Base-by-base conservation (phyloP, 345 rosid species). In the Arabis hirsuta region DNA sequence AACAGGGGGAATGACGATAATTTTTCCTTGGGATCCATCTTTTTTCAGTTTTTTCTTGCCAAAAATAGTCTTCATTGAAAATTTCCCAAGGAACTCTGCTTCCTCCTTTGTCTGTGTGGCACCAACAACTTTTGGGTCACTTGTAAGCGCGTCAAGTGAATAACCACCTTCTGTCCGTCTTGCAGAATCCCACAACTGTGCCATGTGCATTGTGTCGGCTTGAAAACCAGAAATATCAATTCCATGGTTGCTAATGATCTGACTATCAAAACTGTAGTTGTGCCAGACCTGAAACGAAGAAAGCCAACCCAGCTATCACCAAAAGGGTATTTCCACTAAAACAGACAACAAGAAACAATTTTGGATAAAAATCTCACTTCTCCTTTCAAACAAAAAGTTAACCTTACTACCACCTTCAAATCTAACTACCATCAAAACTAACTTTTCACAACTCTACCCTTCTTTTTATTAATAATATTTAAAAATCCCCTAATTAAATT, bases 191-290 rank as follows among this genome's bases (percentile, higher is more conserved):
- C 97, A 91, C 54, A 91, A 76, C 19, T 96, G 83, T 46, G 99
- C 99, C 99, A 95, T 91, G 86, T 91, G 99, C 93, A 95, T 89
- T 65, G 99, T 95, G 73, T 95, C 99, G 7, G 96, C 99, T 76
- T 89, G 87, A 81, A 95, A 95, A 39, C 99, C 99, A 80, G 84
- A 78, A 68, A 95, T 75, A 77, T 84, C 76, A 62, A 95, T 56
- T 42, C 88, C 93, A 68, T 91, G 89, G 44, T 95, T 95, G 80
- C 86, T 82, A 53, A 95, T 74, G 43, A 91, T 83, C 73, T 95
- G 99, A 65, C 78, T 85, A 77, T 95, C 99, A 47, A 95, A 95
- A 84, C 97, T 91, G 73, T 95, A 95, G 76, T 95, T 95, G 82
- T 95, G 99, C 96, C 99, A 95, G 16, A 95, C 99, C 99, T 95